These are phyloP conservation scores for Trametes maxima DNA, from an alignment of 768 basidiomycete species.

Conservation along the genomic window DNA sequence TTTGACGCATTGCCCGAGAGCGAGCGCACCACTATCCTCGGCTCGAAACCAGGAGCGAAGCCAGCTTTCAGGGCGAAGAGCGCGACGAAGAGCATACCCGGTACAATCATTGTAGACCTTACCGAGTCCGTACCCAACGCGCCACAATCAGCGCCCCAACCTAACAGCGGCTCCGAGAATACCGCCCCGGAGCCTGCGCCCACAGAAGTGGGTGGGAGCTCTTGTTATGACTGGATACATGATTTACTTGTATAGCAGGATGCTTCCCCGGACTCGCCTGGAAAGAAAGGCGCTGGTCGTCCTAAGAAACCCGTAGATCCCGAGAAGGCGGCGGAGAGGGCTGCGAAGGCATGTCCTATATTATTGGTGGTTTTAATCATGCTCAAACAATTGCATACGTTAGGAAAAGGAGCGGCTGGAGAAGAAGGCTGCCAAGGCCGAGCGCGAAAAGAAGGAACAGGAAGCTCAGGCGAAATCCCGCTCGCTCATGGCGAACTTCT, in stretches of 20 bases:
- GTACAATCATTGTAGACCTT: slow-evolving; percentile 2
- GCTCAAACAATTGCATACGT: background rate
- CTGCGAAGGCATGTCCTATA: slow-evolving; percentile 48
- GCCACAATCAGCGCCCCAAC: background rate
- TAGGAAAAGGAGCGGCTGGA: slow-evolving; percentile 73
- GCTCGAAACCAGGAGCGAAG: slow-evolving; percentile 29
- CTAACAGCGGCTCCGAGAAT: slow-evolving; percentile 15
- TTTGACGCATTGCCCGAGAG: slow-evolving; percentile 61
- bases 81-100: slow-evolving; percentile 7
- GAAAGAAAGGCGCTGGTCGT: slow-evolving; percentile 38
- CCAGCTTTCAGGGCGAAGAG: slow-evolving; percentile 7
- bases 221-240: background rate
- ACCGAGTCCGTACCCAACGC: background rate
- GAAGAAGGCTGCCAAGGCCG: slow-evolving; percentile 66
- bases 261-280: slow-evolving; percentile 25
- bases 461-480: slow-evolving; percentile 74
- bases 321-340: slow-evolving; percentile 61
- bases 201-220: background rate
- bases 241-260: slow-evolving; percentile 29
- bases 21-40: slow-evolving; percentile 58
- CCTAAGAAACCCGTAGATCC: slow-evolving; percentile 56
- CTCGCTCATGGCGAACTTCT: slow-evolving; percentile 78
- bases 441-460: slow-evolving; percentile 72
- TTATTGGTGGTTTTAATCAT: background rate
- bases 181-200: slow-evolving; percentile 32